Evolutionary conservation across 1,139 yeast genomes (phyloP), one percentile per base, ranked within the genome.

Genomic region (Arxiozyma slooffiae): DNA sequence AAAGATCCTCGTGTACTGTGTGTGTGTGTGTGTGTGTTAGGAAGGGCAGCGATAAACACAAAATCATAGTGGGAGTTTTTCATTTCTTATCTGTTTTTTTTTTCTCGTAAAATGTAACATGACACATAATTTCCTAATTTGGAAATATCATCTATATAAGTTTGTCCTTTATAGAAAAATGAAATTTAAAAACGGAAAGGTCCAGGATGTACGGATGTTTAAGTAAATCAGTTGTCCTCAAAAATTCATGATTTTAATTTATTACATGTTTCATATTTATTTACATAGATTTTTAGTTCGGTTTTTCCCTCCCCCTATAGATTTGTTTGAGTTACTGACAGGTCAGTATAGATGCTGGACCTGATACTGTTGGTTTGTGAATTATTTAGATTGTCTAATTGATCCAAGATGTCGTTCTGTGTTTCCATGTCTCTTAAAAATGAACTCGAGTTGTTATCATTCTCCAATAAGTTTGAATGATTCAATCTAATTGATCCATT

Each of bases 351-450:
- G 18, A 37, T 42, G 9, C 47, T 37, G 34, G 44, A 30, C 21
- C 52, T 50, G 37, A 47, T 53, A 42, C 43, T 47, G 44, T 52
- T 52, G 8, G 42, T 24, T 8, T 34, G 44, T 6, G 46, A 24
- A 2, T 37, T 42, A n/a, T 51, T 52, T 9, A 59, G 57, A 21
- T 23, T 23, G 17, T 64, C 67, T 20, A 65, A 53, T 44, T 58
- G 59, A 49, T 65, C 68, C 14, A 65, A 50, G 7, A 64, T 54
- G 38, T 59, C 57, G 54, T 65, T 65, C 44, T 65, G 68, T 16
- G 57, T 58, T 44, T 63, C 67, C 60, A 65, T 62, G 49, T 64
- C 67, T 39, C 66, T 51, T 18, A 56, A 48, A 42, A 62, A 57
- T 3, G 61, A 54, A 26, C 37, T 38, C 11, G 46, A n/a, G 16